Evolutionary conservation across 2,329 filamentous ascomycete species (phyloP).

Genomic region (Chaetomium sp.): DNA sequence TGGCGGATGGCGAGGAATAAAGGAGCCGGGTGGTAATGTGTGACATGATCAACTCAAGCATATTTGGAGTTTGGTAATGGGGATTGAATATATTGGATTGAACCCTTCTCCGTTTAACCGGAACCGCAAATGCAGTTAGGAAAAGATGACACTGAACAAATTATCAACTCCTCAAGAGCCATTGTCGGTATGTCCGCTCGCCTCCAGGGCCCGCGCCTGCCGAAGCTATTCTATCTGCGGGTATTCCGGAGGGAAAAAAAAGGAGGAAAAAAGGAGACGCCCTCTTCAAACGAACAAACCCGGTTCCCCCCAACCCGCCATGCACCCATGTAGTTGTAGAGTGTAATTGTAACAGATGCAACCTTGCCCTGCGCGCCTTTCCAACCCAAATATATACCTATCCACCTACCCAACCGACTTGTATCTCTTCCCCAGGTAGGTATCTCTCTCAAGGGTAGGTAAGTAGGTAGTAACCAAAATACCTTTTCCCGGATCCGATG

Average conservation of each 20-base stretch:
- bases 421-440: too few relatives aligned
- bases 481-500: neutral
- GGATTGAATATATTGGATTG: neutral
- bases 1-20: neutral
- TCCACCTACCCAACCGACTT: neutral
- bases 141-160: neutral
- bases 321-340: neutral
- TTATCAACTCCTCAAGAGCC: neutral
- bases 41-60: conserved; percentile 9
- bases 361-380: neutral
- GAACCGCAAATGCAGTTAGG: neutral
- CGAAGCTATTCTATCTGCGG: neutral
- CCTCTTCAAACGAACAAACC: neutral
- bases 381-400: neutral
- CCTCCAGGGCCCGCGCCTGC: neutral
- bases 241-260: neutral
- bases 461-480: neutral
- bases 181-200: neutral
- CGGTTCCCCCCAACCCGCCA: neutral
- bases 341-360: neutral
- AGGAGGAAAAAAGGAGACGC: neutral
- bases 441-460: neutral
- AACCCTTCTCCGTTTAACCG: neutral
- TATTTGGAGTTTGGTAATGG: neutral
- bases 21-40: neutral